Base-by-base conservation (phyloP, 2,329 filamentous ascomycete species). In the Macroventuria anomochaeta region DNA sequence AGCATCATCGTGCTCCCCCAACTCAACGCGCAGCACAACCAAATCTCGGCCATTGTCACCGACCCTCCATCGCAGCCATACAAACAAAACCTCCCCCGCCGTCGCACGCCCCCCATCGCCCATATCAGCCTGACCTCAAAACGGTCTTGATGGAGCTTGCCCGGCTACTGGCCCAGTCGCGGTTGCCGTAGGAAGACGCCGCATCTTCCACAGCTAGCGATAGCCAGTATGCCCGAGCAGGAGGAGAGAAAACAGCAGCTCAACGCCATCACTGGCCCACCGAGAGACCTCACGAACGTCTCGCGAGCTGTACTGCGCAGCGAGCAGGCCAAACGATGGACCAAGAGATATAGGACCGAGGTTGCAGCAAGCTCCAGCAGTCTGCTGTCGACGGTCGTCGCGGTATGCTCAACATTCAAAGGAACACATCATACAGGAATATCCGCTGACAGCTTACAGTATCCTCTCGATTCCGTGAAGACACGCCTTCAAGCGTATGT, bases 391-490 rank as follows among this genome's bases (percentile, higher is more conserved):
- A 95, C 90, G 34, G 83, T 91, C 69, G 81, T 84, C 61, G 88
- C 90, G n/a, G 81, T 84, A 69, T 65, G 79, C 63, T 3, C 10
- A 18, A 15, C 13, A 23, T 5, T 2, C 8, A 23, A 5, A 7
- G 5, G 13, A 21, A 2, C n/a, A n/a, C 12, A 3, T 6, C 4
- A n/a, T n/a, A 10, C 11, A 48, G 17, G 26, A 7, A 18, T 11
- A 6, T 12, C 12, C 23, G 48, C 70, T 75, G 37, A 74, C 53
- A 48, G 42, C 41, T 56, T 46, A 18, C 46, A 82, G 79, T 96
- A 93, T 71, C 91, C 91, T 18, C 84, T 96, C 63, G 91, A 96
- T 74, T 93, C 91, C 67, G 88, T 93, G 72, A 96, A 96, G 80
- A 93, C 89, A 50, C 89, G 91, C 69, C 91, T 95, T 86, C 91